phyloP scores from a whole-genome alignment of 306 rosid genomes.

The Sicyos baderoa region DNA sequence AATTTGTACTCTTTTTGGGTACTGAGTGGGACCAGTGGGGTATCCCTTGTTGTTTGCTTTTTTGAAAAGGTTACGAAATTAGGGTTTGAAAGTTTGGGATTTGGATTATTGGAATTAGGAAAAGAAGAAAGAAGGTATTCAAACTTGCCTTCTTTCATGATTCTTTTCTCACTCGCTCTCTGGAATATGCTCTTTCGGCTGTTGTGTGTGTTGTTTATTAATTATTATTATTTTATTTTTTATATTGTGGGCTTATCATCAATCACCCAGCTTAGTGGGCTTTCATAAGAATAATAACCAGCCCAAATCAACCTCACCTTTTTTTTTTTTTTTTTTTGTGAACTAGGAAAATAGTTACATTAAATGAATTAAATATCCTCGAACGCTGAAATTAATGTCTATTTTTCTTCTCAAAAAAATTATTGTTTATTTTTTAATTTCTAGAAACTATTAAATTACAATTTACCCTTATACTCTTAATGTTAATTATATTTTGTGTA shows the following conservation, averaged over 20 bases:
- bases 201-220: not conserved
- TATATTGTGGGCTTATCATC: not conserved
- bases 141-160: slow-evolving; percentile 45
- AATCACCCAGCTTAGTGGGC: not conserved
- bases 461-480: too few relatives aligned
- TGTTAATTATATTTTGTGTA: too few relatives aligned
- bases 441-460: too few relatives aligned
- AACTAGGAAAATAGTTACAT: too few relatives aligned
- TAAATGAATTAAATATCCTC: too few relatives aligned
- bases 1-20: slow-evolving; percentile 13
- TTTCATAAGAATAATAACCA: too few relatives aligned
- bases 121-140: slow-evolving; percentile 38
- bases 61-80: slow-evolving; percentile 53
- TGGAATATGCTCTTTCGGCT: slow-evolving; percentile 17
- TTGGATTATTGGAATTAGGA: slow-evolving; percentile 60
- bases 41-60: slow-evolving; percentile 48
- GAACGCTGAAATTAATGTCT: too few relatives aligned
- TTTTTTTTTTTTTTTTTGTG: too few relatives aligned
- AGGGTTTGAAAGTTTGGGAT: slow-evolving; percentile 53
- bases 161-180: slow-evolving; percentile 25
- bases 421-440: too few relatives aligned
- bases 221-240: too few relatives aligned
- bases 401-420: too few relatives aligned
- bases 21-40: slow-evolving; percentile 13
- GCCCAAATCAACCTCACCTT: too few relatives aligned